phyloP scores from a whole-genome alignment of 257 asterid species.

The Scutellaria minor region DNA sequence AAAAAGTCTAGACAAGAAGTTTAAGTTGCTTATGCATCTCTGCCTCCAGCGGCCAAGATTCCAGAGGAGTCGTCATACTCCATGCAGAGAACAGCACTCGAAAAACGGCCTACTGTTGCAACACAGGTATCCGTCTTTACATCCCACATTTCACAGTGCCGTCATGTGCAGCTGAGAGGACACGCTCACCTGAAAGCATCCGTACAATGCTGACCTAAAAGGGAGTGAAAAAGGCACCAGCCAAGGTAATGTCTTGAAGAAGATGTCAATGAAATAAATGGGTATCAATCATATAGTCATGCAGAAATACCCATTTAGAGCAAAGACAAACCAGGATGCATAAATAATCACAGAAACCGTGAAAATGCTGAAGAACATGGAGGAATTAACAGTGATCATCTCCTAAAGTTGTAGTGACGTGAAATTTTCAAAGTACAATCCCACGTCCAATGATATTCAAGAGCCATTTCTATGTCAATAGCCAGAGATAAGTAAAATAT shows the following conservation, averaged over 20 bases:
- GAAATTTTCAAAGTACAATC: slow-evolving; percentile 17
- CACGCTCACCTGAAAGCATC: slow-evolving; percentile 98
- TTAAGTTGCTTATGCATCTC: slow-evolving; percentile 73
- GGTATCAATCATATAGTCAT: slow-evolving; percentile 5
- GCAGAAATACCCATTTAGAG: background rate
- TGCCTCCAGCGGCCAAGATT: slow-evolving; percentile 92
- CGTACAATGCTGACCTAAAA: slow-evolving; percentile 86
- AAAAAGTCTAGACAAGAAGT: slow-evolving; percentile 7
- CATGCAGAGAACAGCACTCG: slow-evolving; percentile 94
- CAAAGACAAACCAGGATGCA: slow-evolving; percentile 15
- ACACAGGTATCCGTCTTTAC: slow-evolving; percentile 98
- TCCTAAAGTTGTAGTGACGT: slow-evolving; percentile 15
- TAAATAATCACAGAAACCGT: background rate
- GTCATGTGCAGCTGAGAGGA: slow-evolving; percentile 94
- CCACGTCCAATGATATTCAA: background rate
- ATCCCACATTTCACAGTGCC: slow-evolving; percentile 99
- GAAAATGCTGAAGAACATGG: background rate
- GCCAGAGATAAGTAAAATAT: background rate
- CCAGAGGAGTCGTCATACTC: slow-evolving; percentile 92
- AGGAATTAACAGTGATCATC: slow-evolving; percentile 13
- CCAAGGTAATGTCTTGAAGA: slow-evolving; percentile 2
- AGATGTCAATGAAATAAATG: background rate
- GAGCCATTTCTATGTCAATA: slow-evolving; percentile 8
- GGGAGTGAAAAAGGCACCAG: slow-evolving; percentile 35
- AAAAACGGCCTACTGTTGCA: slow-evolving; percentile 94